phyloP scores from a whole-genome alignment of 192 early-diverging fungal genomes.

The Radiomyces spectabilis region DNA sequence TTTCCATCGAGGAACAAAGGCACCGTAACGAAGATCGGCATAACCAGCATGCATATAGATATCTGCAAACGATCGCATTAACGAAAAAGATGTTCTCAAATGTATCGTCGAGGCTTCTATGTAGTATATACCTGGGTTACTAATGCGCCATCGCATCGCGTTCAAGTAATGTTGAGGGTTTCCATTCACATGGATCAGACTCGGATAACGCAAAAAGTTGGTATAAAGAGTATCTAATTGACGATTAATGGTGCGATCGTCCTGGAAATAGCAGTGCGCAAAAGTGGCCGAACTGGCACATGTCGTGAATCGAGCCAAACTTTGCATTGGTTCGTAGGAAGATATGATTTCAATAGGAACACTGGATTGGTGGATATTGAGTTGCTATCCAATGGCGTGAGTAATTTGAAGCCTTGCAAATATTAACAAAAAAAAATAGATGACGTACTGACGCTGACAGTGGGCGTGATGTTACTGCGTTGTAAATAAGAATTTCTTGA shows the following conservation, averaged over 20 bases:
- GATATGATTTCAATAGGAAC: too few relatives aligned
- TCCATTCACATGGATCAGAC: constrained; percentile 45
- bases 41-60: constrained; percentile 48
- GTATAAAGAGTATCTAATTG: constrained; percentile 50
- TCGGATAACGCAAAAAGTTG: constrained; percentile 45
- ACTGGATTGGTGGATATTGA: too few relatives aligned
- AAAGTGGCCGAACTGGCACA: constrained; percentile 43
- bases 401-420: too few relatives aligned
- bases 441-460: too few relatives aligned
- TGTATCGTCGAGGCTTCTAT: not conserved
- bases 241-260: constrained; percentile 40
- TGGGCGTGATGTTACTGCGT: constrained; percentile 28
- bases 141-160: constrained; percentile 43
- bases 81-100: not conserved
- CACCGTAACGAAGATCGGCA: constrained; percentile 43
- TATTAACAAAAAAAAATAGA: too few relatives aligned
- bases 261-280: constrained; percentile 51
- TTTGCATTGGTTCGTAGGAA: too few relatives aligned
- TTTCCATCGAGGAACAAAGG: constrained; percentile 38
- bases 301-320: constrained; percentile 44
- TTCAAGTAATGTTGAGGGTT: constrained; percentile 41
- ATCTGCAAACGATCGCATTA: constrained; percentile 18
- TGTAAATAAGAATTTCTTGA: constrained; percentile 46
- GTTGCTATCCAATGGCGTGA: too few relatives aligned
- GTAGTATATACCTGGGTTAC: constrained; percentile 33